These are phyloP conservation scores for Panellus pusillus DNA, from an alignment of 768 basidiomycete species.

Conservation along the genomic window DNA sequence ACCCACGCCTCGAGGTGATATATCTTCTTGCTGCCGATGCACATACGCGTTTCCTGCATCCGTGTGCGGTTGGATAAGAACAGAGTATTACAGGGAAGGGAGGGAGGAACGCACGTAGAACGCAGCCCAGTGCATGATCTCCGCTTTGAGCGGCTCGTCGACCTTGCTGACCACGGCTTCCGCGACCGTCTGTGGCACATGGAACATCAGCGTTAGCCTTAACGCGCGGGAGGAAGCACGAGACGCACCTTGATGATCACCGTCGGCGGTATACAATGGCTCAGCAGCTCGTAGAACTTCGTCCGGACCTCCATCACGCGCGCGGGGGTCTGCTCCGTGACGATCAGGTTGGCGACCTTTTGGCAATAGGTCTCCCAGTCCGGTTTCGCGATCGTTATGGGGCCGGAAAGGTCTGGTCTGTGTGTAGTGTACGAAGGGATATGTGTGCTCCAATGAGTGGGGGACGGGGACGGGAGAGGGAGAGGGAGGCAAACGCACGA, in stretches of 20 bases:
- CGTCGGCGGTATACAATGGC: conserved; percentile 95
- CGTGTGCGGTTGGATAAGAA: not conserved
- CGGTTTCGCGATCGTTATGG: conserved; percentile 88
- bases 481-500: conserved; percentile 53
- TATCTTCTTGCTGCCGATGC: conserved; percentile 88
- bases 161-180: conserved; percentile 84
- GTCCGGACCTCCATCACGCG: conserved; percentile 89
- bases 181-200: conserved; percentile 76
- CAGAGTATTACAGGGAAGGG: not conserved
- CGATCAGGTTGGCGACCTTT: conserved; percentile 87
- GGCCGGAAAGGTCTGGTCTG: conserved; percentile 81
- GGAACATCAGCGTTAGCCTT: conserved; percentile 3
- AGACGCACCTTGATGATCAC: conserved; percentile 80
- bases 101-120: conserved; percentile 68
- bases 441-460: no score
- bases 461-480: not conserved
- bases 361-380: conserved; percentile 99
- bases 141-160: conserved; percentile 86
- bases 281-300: conserved; percentile 93
- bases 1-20: conserved; percentile 98
- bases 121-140: conserved; percentile 97
- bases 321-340: conserved; percentile 86
- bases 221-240: not conserved
- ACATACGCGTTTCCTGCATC: conserved; percentile 88
- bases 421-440: not conserved